Conservation (phyloP, 2,329 filamentous ascomycete genomes). For the Trichoderma citrinoviride region DNA sequence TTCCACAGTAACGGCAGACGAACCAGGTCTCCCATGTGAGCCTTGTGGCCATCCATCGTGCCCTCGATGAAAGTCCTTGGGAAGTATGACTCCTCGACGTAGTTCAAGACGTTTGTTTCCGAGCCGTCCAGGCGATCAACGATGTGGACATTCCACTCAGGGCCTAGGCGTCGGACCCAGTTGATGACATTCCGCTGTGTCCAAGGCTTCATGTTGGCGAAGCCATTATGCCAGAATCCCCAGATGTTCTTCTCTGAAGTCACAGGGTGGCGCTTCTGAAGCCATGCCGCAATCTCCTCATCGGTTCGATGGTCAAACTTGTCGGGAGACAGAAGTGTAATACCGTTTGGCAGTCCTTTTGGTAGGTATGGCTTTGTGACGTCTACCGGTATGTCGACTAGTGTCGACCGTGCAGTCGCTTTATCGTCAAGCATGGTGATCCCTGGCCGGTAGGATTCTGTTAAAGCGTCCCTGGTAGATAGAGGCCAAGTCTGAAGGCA, state of each 20-base stretch:
- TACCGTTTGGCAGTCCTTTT: background rate
- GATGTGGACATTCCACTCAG: constrained; percentile 41
- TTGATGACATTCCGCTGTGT: constrained; percentile 37
- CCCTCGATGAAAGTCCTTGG: constrained; percentile 42
- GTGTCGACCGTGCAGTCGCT: background rate
- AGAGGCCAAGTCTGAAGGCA: background rate
- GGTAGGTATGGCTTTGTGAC: background rate
- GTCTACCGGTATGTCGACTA: background rate
- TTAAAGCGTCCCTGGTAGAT: background rate
- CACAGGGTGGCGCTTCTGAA: constrained; percentile 33
- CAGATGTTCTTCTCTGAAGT: constrained; percentile 43
- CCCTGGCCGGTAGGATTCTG: background rate
- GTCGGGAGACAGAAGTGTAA: background rate
- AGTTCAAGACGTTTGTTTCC: constrained; percentile 37
- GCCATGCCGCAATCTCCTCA: constrained; percentile 33
- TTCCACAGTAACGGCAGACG: constrained; percentile 42
- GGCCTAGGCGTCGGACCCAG: constrained; percentile 38
- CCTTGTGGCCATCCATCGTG: constrained; percentile 44
- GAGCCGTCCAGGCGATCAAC: constrained; percentile 39
- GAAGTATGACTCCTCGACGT: constrained; percentile 35
- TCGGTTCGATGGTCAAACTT: constrained; percentile 32
- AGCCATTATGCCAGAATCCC: constrained; percentile 43
- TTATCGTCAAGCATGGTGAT: background rate
- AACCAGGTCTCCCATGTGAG: constrained; percentile 48
- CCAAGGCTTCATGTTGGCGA: constrained; percentile 35